Evolutionary conservation across 371 early-diverging fungal species (phyloP).

Genomic region (Apophysomyces variabilis): DNA sequence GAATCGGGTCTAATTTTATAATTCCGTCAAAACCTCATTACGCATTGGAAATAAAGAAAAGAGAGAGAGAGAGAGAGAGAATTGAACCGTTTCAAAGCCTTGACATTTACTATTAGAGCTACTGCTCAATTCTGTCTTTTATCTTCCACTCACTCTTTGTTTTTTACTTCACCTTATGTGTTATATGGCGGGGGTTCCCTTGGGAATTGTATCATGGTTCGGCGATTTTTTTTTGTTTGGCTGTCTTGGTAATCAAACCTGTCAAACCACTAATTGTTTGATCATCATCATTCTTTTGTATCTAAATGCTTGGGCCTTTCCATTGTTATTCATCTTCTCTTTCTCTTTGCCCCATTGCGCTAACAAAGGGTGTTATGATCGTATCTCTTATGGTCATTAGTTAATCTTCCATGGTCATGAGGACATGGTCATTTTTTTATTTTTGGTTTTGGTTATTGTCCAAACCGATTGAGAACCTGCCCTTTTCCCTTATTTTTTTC

Average conservation of each 20-base stretch:
- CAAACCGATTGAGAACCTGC: background rate
- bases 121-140: too few relatives aligned
- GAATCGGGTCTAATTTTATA: constrained; percentile 5
- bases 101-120: too few relatives aligned
- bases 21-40: background rate
- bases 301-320: too few relatives aligned
- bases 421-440: too few relatives aligned
- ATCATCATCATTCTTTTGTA: background rate
- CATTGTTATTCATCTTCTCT: too few relatives aligned
- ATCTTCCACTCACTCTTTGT: background rate
- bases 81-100: background rate
- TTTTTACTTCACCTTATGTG: background rate
- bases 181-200: background rate
- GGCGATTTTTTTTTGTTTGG: constrained; percentile 11
- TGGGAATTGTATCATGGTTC: background rate
- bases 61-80: background rate
- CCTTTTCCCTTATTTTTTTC: too few relatives aligned
- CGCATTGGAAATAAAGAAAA: background rate
- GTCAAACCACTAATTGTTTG: constrained; percentile 5
- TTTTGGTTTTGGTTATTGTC: too few relatives aligned
- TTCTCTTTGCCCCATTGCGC: too few relatives aligned
- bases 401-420: too few relatives aligned
- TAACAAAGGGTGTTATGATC: too few relatives aligned
- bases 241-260: constrained; percentile 9
- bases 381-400: too few relatives aligned